Evolutionary conservation across 345 rosid genomes (phyloP), one percentile per base, ranked within the genome.

Genomic region (Eucalyptus fibrosa): DNA sequence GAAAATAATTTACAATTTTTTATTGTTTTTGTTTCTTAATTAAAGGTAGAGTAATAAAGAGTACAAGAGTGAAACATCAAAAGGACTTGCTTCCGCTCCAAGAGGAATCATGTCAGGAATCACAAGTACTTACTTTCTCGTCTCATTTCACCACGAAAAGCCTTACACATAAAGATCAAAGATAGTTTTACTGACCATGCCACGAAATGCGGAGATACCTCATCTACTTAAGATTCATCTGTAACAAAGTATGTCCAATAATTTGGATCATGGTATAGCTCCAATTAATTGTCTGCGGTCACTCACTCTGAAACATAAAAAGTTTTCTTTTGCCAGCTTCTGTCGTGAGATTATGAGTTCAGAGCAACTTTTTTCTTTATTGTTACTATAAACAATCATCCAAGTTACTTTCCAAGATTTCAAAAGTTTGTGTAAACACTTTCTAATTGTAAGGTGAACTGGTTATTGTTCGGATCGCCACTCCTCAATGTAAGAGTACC

Each of bases 391-490:
- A 56, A 23, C 30, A 56, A 24, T 59, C n/a, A 0, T 59, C 65
- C 65, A 59, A 62, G 72, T 62, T 13, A 62, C 0, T 62, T 30
- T 30, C 34, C 72, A 62, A 62, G 34, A 62, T 62, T 30, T 62
- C 9, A 62, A 62, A 62, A 28, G 17, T 23, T 23, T 5, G 4
- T 26, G 1, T 59, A 62, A 62, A 62, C 10, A 2, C 72, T 62
- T 62, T 62, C 3, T 30, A 30, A 62, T 62, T 30, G 9, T 30
- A 13, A 1, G 19, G 19, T 65, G 37, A 15, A 65, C 10, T 65
- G 37, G 18, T n/a, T 65, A n/a, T 23, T 4, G 72, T 0, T 65
- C 3, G 0, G 32, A 65, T 65, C 30, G 72, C 19, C 5, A 0
- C 12, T 15, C 72, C 72, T 7, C 72, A 65, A 65, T 65, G 72